These are phyloP conservation scores for Jimgerdemannia flammicorona DNA, from an alignment of 192 early-diverging fungal genomes.

Conservation along the genomic window DNA sequence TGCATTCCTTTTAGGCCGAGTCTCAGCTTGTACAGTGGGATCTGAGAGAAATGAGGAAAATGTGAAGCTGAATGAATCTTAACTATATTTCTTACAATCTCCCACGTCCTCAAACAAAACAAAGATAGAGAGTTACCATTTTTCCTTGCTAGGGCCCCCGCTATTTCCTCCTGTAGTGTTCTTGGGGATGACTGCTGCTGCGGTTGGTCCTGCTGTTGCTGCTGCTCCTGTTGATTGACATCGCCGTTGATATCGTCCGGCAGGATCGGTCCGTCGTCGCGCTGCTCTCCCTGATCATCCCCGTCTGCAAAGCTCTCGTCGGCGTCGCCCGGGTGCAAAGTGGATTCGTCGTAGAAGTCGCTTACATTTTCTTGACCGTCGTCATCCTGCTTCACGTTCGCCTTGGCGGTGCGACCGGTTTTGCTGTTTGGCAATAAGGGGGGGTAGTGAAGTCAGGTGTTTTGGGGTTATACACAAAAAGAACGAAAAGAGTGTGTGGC, in stretches of 20 bases:
- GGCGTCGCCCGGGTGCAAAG: background rate
- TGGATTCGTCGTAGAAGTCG: background rate
- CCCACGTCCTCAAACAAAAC: no score
- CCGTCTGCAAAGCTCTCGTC: background rate
- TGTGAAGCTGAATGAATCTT: no score
- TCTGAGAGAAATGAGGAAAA: no score
- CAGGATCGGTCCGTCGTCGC: background rate
- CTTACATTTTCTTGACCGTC: slow-evolving; percentile 1
- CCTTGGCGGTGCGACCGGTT: background rate
- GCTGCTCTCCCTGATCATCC: background rate
- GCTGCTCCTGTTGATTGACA: background rate
- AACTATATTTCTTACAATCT: no score
- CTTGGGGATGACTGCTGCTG: no score
- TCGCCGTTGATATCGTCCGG: background rate
- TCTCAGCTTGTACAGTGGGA: no score
- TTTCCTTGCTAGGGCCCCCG: no score
- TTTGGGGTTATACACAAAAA: background rate
- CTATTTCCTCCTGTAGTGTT: no score
- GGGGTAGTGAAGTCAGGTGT: background rate
- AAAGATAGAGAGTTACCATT: no score
- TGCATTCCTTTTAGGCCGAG: no score
- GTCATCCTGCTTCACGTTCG: background rate
- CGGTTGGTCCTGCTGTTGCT: background rate
- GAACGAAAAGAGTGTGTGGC: background rate
- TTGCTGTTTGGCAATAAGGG: background rate